These are phyloP conservation scores for Coix lacrymajobi DNA, from an alignment of 176 grass and related monocot genomes.

Conservation along the genomic window DNA sequence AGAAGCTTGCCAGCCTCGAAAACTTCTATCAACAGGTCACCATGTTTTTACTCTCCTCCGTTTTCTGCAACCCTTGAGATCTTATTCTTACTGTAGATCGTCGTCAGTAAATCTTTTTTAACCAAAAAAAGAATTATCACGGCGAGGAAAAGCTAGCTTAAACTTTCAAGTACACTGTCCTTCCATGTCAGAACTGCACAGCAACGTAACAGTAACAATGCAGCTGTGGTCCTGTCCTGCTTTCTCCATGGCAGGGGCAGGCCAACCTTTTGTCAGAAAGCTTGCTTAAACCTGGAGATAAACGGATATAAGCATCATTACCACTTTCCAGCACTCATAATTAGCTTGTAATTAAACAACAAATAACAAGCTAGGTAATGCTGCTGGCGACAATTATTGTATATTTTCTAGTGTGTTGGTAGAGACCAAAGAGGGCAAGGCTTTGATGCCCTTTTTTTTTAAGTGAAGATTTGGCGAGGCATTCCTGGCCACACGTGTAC, in stretches of 20 bases:
- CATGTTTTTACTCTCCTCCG: neutral
- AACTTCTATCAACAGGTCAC: conserved; percentile 71
- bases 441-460: neutral
- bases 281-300: conserved; percentile 33
- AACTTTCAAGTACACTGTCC: conserved; percentile 27
- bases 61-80: neutral
- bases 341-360: conserved; percentile 26
- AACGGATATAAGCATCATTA: conserved; percentile 45
- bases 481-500: conserved; percentile 26
- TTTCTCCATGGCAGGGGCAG: conserved; percentile 18
- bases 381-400: conserved; percentile 18
- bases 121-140: neutral
- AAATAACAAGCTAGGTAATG: conserved; percentile 10
- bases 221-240: conserved; percentile 39
- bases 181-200: conserved; percentile 20
- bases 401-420: conserved; percentile 16
- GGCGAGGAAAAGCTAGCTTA: neutral
- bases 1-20: conserved; percentile 77
- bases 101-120: neutral
- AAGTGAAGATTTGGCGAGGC: neutral
- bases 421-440: conserved; percentile 5
- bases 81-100: neutral
- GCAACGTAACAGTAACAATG: conserved; percentile 4
- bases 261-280: conserved; percentile 36
- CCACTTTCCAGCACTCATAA: conserved; percentile 35